phyloP scores from a whole-genome alignment of 2,329 filamentous ascomycete species.

The Ophiocordyceps camponoti-leonardi region DNA sequence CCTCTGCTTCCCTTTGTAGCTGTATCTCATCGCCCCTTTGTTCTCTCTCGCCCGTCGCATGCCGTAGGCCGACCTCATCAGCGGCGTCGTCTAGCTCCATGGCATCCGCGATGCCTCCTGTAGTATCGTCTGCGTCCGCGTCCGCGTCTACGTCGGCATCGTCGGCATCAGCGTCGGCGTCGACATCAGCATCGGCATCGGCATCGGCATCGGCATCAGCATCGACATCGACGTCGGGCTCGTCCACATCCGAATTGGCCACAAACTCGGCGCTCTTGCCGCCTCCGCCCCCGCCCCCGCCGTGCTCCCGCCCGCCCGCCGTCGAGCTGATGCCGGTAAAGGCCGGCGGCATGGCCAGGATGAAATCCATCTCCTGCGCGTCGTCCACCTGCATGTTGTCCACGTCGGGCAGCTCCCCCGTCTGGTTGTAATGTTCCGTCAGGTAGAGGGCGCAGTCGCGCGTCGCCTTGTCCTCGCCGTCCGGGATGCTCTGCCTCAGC shows the following conservation, averaged over 20 bases:
- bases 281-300: too few species aligned
- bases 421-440: conserved; percentile 15
- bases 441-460: conserved; percentile 18
- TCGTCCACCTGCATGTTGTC: conserved; percentile 13
- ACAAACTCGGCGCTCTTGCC: conserved; percentile 12
- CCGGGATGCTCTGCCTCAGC: conserved; percentile 16
- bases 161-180: too few species aligned
- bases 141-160: too few species aligned
- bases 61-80: too few species aligned
- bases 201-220: conserved; percentile 3
- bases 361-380: conserved; percentile 14
- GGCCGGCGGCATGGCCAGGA: conserved; percentile 7
- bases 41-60: not conserved
- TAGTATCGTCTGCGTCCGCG: not conserved
- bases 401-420: conserved; percentile 16
- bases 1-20: conserved; percentile 3
- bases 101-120: not conserved
- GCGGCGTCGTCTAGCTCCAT: not conserved
- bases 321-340: not conserved
- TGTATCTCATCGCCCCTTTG: conserved; percentile 2
- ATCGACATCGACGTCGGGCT: conserved; percentile 3
- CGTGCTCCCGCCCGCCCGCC: not conserved
- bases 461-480: conserved; percentile 12
- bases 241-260: conserved; percentile 13
- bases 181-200: conserved; percentile 1